Evolutionary conservation across 2,329 filamentous ascomycete genomes (phyloP), one percentile per base, ranked within the genome.

Genomic region (Ophiocordyceps camponoti-rufipedis): DNA sequence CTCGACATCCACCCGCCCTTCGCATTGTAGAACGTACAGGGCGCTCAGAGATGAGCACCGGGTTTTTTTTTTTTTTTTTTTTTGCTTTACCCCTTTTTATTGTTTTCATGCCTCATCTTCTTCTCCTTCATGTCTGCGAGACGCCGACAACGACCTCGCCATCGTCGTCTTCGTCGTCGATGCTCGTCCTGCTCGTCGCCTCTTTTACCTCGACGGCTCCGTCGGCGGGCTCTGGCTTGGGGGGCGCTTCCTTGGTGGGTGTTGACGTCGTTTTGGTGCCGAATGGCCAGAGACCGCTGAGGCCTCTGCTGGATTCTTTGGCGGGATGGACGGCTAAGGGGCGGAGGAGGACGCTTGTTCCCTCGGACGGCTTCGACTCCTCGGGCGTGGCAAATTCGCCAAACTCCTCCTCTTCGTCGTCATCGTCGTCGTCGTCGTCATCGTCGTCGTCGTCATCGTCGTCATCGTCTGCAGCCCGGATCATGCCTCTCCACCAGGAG

Each of bases 381-480:
- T 79, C 76, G 11, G 77, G 72, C 63, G 82, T 75, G 50, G 75
- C 77, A 52, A 82, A 82, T 47, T 82, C 80, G 13, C 78, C 79
- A 62, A 82, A 75, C 53, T 80, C 78, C 50, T 82, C 76, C 39
- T 78, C 75, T 28, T 75, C 71, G 5, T 75, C 71, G 12, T 74
- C 69, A 66, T 13, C 70, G 44, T 71, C 70, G 40, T 69, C 67
- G 2, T 63, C 64, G 32, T 65, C 65, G 41, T 65, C 68, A 13
- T 56, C 58, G 47, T 68, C 58, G 47, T 68, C 69, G 28, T 63
- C 68, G 5, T 38, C 33, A 6, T n/a, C 33, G 33, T 42, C 52
- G 52, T 16, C 53, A 53, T 43, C 54, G 48, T 8, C 69, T 41
- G 52, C 52, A n/a, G 52, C 54, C 44, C 54, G 48, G 8, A 68